These are phyloP conservation scores for Laburnicola sp. DNA, from an alignment of 2,329 filamentous ascomycete genomes.

Conservation along the genomic window DNA sequence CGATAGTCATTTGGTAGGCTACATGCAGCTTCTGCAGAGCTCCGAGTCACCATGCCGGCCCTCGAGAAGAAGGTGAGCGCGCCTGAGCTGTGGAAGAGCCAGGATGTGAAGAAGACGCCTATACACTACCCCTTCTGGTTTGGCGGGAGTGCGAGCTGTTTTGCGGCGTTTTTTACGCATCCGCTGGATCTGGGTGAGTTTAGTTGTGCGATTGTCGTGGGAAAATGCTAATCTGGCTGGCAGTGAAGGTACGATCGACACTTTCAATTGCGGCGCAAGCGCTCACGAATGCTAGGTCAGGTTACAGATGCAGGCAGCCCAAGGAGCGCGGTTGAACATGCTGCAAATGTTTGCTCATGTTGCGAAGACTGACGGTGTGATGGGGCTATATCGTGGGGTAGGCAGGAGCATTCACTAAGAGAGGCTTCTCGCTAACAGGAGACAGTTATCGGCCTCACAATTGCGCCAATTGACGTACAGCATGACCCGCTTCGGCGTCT, in stretches of 20 bases:
- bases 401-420: conserved; percentile 21
- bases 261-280: conserved; percentile 2
- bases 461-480: conserved; percentile 92
- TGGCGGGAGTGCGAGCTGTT: conserved; percentile 88
- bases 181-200: conserved; percentile 84
- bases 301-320: conserved; percentile 74
- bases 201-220: background rate
- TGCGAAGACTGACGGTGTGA: conserved; percentile 71
- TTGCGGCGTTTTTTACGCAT: conserved; percentile 90
- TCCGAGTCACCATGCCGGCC: conserved; percentile 42
- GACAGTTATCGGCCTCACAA: conserved; percentile 81
- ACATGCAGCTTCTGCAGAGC: conserved; percentile 34
- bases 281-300: conserved; percentile 64
- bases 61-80: conserved; percentile 41
- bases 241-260: conserved; percentile 49
- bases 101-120: conserved; percentile 46
- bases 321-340: conserved; percentile 76
- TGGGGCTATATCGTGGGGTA: conserved; percentile 83
- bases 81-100: conserved; percentile 44
- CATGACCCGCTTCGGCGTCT: conserved; percentile 93
- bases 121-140: conserved; percentile 72
- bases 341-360: conserved; percentile 83
- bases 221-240: conserved; percentile 33
- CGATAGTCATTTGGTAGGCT: conserved; percentile 14
- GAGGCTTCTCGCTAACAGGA: background rate